Evolutionary conservation across 345 rosid species (phyloP), one percentile per base, ranked within the genome.

Genomic region (Noccaea bulbosa): DNA sequence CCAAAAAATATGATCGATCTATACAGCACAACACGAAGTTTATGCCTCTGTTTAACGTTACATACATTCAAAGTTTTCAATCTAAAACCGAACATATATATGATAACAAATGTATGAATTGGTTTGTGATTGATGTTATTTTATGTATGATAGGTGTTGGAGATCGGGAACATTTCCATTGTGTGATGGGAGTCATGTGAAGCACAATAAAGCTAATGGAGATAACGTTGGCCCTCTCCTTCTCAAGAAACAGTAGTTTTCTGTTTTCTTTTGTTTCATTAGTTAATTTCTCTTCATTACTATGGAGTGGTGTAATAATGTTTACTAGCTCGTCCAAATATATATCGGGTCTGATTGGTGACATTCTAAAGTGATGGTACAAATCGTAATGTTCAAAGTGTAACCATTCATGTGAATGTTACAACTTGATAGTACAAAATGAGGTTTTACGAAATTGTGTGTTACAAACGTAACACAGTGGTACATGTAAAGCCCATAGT

Each of bases 161-260:
- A 84, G 94, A 76, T 93, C 98, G 2, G 90, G 89, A 70, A 88
- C 94, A 10, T 91, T 91, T 59, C 98, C 97, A 8, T 60, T 90
- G 16, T 93, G 96, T 69, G 98, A 91, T 79, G 98, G 98, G 58
- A 68, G 85, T 48, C 98, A 93, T 76, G 89, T 84, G 64, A 93
- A 93, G 86, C 97, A 93, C 82, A 93, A 93, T 87, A 91, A 86
- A 63, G 97, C 91, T 46, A 86, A 90, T 5, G 98, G 98, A 16
- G 97, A 91, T 81, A 91, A 91, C 48, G 97, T 77, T 68, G 79
- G 76, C 5, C 79, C 79, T 76, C 75, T 76, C 22, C 71, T 76
- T 49, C 70, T 76, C n/a, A 76, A 76, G 70, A 76, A 70, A 35
- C 67, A 76, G 24, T 76, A 74, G 78, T 35, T 40, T 8, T 48